Evolutionary conservation across 345 rosid genomes (phyloP).

Genomic region (Anastatica hierochuntica): DNA sequence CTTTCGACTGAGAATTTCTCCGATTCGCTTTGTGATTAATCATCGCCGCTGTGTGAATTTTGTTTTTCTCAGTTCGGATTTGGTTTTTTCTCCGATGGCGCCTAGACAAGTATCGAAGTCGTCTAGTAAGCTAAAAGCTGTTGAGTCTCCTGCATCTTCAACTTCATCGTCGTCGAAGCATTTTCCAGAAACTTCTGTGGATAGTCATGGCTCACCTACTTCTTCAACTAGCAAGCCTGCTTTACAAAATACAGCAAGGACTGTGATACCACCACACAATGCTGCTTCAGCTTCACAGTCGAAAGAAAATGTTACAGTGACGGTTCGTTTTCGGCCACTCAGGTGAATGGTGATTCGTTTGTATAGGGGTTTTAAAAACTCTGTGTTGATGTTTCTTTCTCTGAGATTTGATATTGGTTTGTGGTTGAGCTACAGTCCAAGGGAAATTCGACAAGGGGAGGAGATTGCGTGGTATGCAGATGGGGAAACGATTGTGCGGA

Average conservation of each 20-base stretch:
- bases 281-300: conserved; percentile 47
- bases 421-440: conserved; percentile 46
- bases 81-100: conserved; percentile 55
- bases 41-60: neutral
- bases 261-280: conserved; percentile 15
- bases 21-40: neutral
- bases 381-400: neutral
- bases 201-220: conserved; percentile 76
- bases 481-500: conserved; percentile 86
- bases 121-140: conserved; percentile 34
- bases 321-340: conserved; percentile 91
- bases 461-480: conserved; percentile 99
- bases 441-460: conserved; percentile 88
- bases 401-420: conserved; percentile 14
- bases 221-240: conserved; percentile 73
- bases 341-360: conserved; percentile 39
- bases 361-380: neutral
- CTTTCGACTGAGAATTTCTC: conserved; percentile 1
- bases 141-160: conserved; percentile 59
- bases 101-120: conserved; percentile 46
- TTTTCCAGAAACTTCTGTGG: conserved; percentile 48
- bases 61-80: conserved; percentile 3
- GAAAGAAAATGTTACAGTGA: conserved; percentile 86
- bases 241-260: neutral
- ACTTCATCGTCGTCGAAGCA: conserved; percentile 74